Base-by-base conservation (phyloP, 208 protist species). In the Dictyostelium gargantuum region DNA sequence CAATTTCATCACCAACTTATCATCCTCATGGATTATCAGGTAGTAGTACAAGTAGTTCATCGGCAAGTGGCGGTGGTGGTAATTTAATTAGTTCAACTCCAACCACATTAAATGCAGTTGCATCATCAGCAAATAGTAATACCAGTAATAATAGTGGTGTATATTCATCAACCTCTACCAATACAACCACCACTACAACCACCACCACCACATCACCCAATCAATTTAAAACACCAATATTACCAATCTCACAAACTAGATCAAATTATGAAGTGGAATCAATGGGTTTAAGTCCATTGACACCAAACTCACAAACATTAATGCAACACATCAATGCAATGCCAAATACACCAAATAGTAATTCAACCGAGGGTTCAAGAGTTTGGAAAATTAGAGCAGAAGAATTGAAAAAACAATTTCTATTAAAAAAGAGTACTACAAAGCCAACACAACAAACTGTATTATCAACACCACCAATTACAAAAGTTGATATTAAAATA, bases 381-480 rank as follows among this genome's bases (percentile, higher is more conserved):
- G 81, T 89, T 29, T 89, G 81, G 81, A 89, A 89, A 72, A 77
- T 89, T 40, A 73, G 81, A 63, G 81, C 81, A 32, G 81, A 89
- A 38, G 81, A 89, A 77, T 50, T 89, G 5, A 89, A 77, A 52
- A 35, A 73, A 61, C 81, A 89, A 50, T 58, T 89, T 23, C n/a
- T 77, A 29, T 42, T 50, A 32, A 89, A 89, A 48, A 61, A 56
- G 13, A 44, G 19, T 44, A 58, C 15, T 6, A 50, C 26, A 23
- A 21, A 29, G n/a, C 54, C 73, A 40, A 54, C 11, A 52, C 11
- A 6, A n/a, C n/a, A n/a, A 13, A 23, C 4, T 2, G 9, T 10
- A 9, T 10, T 21, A 10, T 29, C 35, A 63, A 44, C 48, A 23
- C 13, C 75, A 44, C 54, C 77, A 70, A 38, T 61, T 35, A 38